Base-by-base conservation (phyloP, 768 basidiomycete species). In the Auricularia heimuer region DNA sequence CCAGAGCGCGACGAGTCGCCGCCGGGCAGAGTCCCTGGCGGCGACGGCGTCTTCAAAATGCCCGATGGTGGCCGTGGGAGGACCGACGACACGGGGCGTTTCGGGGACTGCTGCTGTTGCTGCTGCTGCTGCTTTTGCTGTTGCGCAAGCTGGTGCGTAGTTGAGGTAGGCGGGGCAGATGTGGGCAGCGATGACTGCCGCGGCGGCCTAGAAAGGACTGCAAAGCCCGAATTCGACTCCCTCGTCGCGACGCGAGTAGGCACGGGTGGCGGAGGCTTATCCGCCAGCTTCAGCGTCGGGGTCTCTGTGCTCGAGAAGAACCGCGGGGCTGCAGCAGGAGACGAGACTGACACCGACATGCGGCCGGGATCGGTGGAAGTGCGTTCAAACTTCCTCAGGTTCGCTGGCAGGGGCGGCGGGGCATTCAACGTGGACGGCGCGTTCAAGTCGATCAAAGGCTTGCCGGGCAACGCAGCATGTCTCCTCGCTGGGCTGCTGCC, bases 41-140 rank as follows among this genome's bases (percentile, higher is more conserved):
- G 72, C 3, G 74, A 75, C 3, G 63, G 44, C 3, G 77, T 75
- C 6, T 54, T 54, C n/a, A 54, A 18, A 18, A 54, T 54, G n/a
- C 54, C 54, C 18, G 54, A 54, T 18, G 54, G n/a, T 7, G 54
- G 54, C 11, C 54, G 76, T 70, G 8, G 75, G 75, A 42, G 39
- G 39, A 42, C 39, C 7, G 18, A 75, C 76, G 16, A 77, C 76
- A n/a, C 72, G 69, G 64, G 77, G 77, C 12, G 75, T 67, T 29
- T 29, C 3, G 76, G 71, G 0, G 71, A 71, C 3, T 45, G 44
- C 39, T 42, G 39, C 39, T 51, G 47, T 21, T 71, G 74, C 51
- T 72, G 69, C 18, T 74, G 71, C 18, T 76, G 74, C 2, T 71
- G 72, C 0, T 71, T 74, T 0, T 75, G 76, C 42, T 71, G 70